These are phyloP conservation scores for Bipolaris zeicola DNA, from an alignment of 2,329 filamentous ascomycete genomes.

Conservation along the genomic window DNA sequence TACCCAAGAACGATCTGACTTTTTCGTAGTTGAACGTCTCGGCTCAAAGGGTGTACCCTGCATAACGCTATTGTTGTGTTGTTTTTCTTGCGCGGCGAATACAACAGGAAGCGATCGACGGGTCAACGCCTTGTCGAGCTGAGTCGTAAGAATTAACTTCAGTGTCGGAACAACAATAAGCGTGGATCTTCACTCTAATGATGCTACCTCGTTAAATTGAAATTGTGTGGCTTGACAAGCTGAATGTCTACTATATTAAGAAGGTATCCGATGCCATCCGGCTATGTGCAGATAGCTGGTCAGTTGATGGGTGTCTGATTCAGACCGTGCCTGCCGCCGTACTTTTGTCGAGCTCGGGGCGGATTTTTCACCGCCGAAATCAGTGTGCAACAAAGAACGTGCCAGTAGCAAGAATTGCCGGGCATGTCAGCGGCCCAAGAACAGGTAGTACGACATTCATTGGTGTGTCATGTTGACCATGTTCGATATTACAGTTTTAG, in stretches of 20 bases:
- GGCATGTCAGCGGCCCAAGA: background rate
- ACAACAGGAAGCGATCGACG: slow-evolving; percentile 4
- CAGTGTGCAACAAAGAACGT: background rate
- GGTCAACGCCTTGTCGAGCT: slow-evolving; percentile 1
- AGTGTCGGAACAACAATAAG: background rate
- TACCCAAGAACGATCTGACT: background rate
- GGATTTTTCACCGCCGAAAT: background rate
- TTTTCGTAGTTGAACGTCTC: background rate
- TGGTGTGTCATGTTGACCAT: background rate
- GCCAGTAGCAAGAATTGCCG: slow-evolving; percentile 4
- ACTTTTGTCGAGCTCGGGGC: slow-evolving; percentile 4
- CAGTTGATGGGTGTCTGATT: background rate
- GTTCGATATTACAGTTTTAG: background rate
- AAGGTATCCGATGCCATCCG: background rate
- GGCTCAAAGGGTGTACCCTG: background rate
- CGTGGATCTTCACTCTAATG: background rate
- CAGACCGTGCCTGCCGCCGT: background rate
- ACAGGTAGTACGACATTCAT: background rate
- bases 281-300: background rate
- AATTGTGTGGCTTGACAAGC: background rate
- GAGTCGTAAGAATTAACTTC: background rate
- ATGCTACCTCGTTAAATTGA: too few species aligned
- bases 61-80: background rate
- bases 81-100: background rate
- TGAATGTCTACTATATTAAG: background rate